Conservation (phyloP, 176 grass and related monocot species). For the Eremochloa ophiuroides region DNA sequence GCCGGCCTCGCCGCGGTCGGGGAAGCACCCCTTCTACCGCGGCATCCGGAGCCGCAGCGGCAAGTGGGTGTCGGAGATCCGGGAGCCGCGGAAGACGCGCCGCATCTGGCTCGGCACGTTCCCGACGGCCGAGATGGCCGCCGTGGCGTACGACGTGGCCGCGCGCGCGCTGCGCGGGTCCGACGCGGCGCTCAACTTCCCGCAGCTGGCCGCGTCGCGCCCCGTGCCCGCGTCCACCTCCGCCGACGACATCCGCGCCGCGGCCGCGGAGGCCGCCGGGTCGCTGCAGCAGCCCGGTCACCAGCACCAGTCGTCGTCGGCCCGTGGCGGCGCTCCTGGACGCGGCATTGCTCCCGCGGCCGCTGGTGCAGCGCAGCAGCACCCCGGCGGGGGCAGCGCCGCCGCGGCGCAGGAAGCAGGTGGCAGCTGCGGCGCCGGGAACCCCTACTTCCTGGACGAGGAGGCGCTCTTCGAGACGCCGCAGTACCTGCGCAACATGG, state of each 20-base stretch:
- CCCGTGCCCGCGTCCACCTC: slow-evolving; percentile 53
- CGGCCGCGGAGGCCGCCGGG: slow-evolving; percentile 52
- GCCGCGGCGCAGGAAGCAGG: not conserved
- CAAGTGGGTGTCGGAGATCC: slow-evolving; percentile 99
- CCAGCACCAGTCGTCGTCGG: not conserved
- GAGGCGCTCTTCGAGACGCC: slow-evolving; percentile 93
- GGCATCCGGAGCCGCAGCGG: slow-evolving; percentile 86
- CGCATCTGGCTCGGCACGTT: slow-evolving; percentile 99
- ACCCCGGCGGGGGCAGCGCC: not conserved
- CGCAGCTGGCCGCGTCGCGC: slow-evolving; percentile 37
- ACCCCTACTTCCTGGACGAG: slow-evolving; percentile 65
- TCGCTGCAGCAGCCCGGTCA: not conserved
- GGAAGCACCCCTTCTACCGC: slow-evolving; percentile 72
- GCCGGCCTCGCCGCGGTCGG: slow-evolving; percentile 19
- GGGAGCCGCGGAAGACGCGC: slow-evolving; percentile 79
- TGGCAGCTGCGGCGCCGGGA: not conserved
- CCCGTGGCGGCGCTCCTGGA: not conserved
- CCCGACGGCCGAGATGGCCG: slow-evolving; percentile 89
- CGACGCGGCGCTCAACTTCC: slow-evolving; percentile 80
- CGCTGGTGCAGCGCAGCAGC: not conserved
- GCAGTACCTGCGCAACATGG: slow-evolving; percentile 76
- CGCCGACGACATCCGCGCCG: slow-evolving; percentile 68
- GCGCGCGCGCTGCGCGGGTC: slow-evolving; percentile 62
- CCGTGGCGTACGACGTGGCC: slow-evolving; percentile 88
- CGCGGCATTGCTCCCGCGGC: slow-evolving; percentile 18